Evolutionary conservation across 495 filamentous ascomycete species (phyloP).

Genomic region (Annulohypoxylon maeteangense): DNA sequence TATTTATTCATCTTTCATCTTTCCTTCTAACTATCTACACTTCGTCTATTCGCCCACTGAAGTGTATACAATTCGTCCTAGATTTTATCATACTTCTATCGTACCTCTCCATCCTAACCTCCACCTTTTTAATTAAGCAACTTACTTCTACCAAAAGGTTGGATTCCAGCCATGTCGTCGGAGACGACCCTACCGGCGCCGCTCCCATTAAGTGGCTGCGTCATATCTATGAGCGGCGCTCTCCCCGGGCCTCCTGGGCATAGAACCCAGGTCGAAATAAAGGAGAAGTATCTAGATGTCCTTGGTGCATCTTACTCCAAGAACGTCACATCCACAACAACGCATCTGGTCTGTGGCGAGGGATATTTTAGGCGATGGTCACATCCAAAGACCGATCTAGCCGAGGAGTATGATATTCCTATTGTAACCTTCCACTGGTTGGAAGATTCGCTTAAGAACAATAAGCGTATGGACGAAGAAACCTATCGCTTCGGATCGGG

Average conservation of each 20-base stretch:
- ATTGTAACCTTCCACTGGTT: conserved; percentile 75
- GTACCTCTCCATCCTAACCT: neutral
- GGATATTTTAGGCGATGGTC: conserved; percentile 63
- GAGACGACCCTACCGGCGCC: conserved; percentile 12
- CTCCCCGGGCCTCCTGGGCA: conserved; percentile 62
- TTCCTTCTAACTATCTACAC: no score
- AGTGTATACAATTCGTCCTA: no score
- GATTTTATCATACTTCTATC: no score
- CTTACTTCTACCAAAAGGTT: neutral
- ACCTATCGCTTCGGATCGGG: conserved; percentile 43
- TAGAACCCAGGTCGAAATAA: conserved; percentile 59
- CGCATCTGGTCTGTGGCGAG: conserved; percentile 68
- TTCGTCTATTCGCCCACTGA: no score
- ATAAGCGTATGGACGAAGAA: conserved; percentile 57
- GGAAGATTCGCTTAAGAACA: conserved; percentile 57
- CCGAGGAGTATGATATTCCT: conserved; percentile 58
- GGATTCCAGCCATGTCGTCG: conserved; percentile 6
- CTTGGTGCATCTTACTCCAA: conserved; percentile 63
- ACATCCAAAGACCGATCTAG: conserved; percentile 62
- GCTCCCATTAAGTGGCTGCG: conserved; percentile 55
- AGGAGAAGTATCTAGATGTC: conserved; percentile 53
- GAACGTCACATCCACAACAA: conserved; percentile 61
- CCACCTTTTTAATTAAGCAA: neutral
- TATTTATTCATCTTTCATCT: no score
- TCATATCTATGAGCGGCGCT: conserved; percentile 69